phyloP scores from a whole-genome alignment of 768 basidiomycete species.

The Tylopilus plumbeoviolaceoides region DNA sequence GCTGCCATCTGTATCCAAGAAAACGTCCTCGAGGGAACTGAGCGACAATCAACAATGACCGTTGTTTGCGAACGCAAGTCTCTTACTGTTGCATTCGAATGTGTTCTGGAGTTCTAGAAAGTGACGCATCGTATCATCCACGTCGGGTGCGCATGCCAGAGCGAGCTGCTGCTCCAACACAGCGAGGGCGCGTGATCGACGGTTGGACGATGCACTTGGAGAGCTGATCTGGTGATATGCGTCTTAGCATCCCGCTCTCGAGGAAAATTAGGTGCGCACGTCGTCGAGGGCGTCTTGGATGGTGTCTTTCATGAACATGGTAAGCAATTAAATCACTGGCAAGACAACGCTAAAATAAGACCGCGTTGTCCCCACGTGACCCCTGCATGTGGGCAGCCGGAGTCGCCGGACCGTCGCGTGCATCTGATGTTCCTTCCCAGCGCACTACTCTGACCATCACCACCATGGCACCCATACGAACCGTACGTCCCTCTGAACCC shows the following conservation, averaged over 20 bases:
- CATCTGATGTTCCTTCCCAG: constrained; percentile 3
- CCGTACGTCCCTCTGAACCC: constrained; percentile 36
- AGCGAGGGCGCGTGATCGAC: constrained; percentile 52
- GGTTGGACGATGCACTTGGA: constrained; percentile 48
- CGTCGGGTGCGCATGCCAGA: constrained; percentile 40
- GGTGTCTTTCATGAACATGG: constrained; percentile 37
- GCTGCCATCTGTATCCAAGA: constrained; percentile 56
- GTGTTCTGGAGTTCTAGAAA: constrained; percentile 71
- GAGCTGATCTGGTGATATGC: constrained; percentile 54
- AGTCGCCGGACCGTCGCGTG: neutral
- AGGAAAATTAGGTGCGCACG: constrained; percentile 37
- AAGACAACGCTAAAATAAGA: neutral
- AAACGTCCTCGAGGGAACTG: constrained; percentile 67
- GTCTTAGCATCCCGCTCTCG: constrained; percentile 8
- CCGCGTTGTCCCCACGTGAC: constrained; percentile 32
- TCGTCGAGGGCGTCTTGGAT: constrained; percentile 66
- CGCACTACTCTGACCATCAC: constrained; percentile 3
- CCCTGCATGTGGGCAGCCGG: neutral
- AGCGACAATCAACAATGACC: constrained; percentile 5
- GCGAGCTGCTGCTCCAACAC: constrained; percentile 55
- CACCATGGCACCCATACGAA: constrained; percentile 55
- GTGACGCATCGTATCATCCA: constrained; percentile 42
- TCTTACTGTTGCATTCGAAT: constrained; percentile 80
- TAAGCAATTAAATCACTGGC: neutral
- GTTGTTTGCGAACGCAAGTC: neutral